These are phyloP conservation scores for Petunia hybrid DNA, from an alignment of 305 asterid genomes.

Conservation along the genomic window DNA sequence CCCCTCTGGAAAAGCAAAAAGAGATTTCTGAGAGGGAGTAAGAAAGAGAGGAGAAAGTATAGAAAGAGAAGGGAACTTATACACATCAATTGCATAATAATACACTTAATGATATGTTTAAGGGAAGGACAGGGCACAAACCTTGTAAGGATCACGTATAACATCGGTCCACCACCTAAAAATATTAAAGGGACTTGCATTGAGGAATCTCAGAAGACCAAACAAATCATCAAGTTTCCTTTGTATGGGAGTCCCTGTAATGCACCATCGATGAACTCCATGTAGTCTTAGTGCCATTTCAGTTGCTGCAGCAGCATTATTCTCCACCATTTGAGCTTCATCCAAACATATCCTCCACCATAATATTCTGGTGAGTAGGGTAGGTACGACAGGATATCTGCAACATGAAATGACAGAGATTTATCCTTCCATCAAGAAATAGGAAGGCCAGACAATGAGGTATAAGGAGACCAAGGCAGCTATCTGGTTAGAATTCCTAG, in stretches of 20 bases:
- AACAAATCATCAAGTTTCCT: conserved; percentile 89
- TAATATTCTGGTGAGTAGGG: conserved; percentile 85
- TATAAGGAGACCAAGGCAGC: background rate
- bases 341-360: conserved; percentile 99
- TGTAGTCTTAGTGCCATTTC: conserved; percentile 92
- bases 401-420: conserved; percentile 38
- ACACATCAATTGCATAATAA: conserved; percentile 9
- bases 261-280: conserved; percentile 93
- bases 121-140: conserved; percentile 40
- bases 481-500: conserved; percentile 19
- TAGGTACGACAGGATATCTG: conserved; percentile 95
- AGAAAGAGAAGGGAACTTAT: conserved; percentile 1
- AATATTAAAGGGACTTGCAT: conserved; percentile 82
- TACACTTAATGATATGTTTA: conserved; percentile 13
- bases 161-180: conserved; percentile 95
- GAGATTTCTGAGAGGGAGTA: conserved; percentile 18
- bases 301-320: conserved; percentile 90
- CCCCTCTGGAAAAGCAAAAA: conserved; percentile 64
- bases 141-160: conserved; percentile 93
- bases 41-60: conserved; percentile 11
- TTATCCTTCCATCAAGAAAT: background rate
- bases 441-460: background rate
- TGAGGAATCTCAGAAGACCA: conserved; percentile 90
- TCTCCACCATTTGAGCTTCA: conserved; percentile 99
- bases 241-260: conserved; percentile 98